Conservation (phyloP, 73 alveolate genomes). For the Paramecium caudatum region DNA sequence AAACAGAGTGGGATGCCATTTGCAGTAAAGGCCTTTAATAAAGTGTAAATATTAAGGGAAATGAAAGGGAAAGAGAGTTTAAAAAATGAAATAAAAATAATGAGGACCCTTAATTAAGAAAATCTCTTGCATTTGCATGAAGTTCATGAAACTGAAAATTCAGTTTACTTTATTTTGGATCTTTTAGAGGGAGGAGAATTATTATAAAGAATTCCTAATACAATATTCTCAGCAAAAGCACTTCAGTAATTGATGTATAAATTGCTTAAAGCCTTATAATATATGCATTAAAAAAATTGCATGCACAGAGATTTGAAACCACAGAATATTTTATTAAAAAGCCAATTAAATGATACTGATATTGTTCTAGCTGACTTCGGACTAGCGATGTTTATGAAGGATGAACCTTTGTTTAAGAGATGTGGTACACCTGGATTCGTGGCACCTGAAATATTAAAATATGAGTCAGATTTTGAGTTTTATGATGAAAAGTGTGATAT, state of each 20-base stretch:
- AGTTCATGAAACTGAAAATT: constrained; percentile 70
- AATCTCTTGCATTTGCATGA: constrained; percentile 59
- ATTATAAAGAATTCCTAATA: constrained; percentile 41
- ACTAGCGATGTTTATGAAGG: not conserved
- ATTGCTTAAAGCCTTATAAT: constrained; percentile 32
- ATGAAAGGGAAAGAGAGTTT: constrained; percentile 73
- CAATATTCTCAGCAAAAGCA: not conserved
- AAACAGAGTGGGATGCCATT: constrained; percentile 42
- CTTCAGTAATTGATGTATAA: not conserved
- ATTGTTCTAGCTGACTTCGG: constrained; percentile 74
- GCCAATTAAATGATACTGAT: constrained; percentile 62
- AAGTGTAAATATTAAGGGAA: constrained; percentile 61
- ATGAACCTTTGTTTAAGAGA: constrained; percentile 39
- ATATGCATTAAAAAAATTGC: constrained; percentile 26
- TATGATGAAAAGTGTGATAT: constrained; percentile 72
- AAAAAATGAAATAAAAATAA: constrained; percentile 68
- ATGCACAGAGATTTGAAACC: constrained; percentile 74
- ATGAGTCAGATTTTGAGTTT: not conserved
- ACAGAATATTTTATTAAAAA: constrained; percentile 50
- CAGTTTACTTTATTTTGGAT: constrained; percentile 71
- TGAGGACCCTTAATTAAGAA: constrained; percentile 73
- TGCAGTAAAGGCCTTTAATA: constrained; percentile 75
- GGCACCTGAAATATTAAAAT: constrained; percentile 70
- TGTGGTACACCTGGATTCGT: constrained; percentile 79
- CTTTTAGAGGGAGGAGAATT: constrained; percentile 73